phyloP scores from a whole-genome alignment of 176 grass and related monocot species.

The Aegilops bicornis region DNA sequence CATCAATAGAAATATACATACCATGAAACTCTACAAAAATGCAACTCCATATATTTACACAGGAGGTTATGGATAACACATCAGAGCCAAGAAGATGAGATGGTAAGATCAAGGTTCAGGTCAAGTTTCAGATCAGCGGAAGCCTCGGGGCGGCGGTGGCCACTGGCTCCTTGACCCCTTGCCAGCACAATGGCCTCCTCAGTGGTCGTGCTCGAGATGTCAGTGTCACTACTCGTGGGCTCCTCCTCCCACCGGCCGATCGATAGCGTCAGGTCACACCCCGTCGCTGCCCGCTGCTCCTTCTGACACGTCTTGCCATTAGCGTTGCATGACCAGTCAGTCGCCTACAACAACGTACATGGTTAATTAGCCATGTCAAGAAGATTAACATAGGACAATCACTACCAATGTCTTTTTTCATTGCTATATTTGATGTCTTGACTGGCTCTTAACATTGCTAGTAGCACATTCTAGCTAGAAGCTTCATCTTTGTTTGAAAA shows the following conservation, averaged over 20 bases:
- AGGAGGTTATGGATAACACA: not conserved
- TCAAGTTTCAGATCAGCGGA: not conserved
- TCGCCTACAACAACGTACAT: conserved; percentile 6
- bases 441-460: too few species aligned
- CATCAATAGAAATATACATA: too few species aligned
- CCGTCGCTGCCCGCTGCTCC: not conserved
- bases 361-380: not conserved
- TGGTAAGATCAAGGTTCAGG: conserved; percentile 62
- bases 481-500: not conserved
- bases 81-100: conserved; percentile 66
- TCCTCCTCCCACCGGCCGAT: conserved; percentile 31
- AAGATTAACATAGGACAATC: not conserved
- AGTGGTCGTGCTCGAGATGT: conserved; percentile 40
- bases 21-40: too few species aligned
- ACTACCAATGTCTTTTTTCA: not conserved
- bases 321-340: not conserved
- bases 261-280: conserved; percentile 43
- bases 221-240: not conserved
- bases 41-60: not conserved
- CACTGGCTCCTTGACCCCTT: not conserved
- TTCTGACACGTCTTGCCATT: not conserved
- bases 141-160: not conserved
- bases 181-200: conserved; percentile 11
- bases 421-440: not conserved
- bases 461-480: not conserved